Evolutionary conservation across 2,329 filamentous ascomycete species (phyloP).

Genomic region (Colletotrichum lini): DNA sequence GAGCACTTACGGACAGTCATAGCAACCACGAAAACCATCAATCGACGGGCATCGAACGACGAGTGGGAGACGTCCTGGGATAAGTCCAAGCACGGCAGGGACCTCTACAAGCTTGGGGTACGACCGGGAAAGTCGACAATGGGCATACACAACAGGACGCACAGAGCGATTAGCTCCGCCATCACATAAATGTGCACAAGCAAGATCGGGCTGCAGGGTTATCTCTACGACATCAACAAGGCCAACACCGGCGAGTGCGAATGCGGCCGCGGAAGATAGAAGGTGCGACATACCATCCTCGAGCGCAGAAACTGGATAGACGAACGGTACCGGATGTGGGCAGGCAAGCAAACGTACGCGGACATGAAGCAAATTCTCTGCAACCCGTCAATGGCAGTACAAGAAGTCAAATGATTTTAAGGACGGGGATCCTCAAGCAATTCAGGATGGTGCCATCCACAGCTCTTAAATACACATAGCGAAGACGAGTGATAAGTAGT

Average conservation of each 20-base stretch:
- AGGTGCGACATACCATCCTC: background rate
- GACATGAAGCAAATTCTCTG: background rate
- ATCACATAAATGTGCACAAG: background rate
- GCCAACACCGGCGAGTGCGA: background rate
- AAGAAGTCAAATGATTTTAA: background rate
- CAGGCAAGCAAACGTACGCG: background rate
- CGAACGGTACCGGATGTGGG: background rate
- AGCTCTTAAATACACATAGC: background rate
- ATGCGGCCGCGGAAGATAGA: background rate
- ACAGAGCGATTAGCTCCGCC: background rate
- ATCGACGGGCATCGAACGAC: constrained; percentile 21
- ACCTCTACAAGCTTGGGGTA: constrained; percentile 10
- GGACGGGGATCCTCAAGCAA: background rate
- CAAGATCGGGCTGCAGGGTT: background rate
- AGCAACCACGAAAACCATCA: constrained; percentile 23
- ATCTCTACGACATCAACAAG: background rate
- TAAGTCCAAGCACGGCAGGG: constrained; percentile 20
- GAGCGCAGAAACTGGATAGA: background rate
- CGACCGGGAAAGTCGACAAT: constrained; percentile 7
- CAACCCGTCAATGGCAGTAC: background rate
- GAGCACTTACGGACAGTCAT: constrained; percentile 16
- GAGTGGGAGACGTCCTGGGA: constrained; percentile 28
- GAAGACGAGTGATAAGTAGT: background rate
- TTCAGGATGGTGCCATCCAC: background rate
- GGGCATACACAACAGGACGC: background rate